These are phyloP conservation scores for Papiliotrema laurentii DNA, from an alignment of 1,284 basidiomycete genomes.

Conservation along the genomic window DNA sequence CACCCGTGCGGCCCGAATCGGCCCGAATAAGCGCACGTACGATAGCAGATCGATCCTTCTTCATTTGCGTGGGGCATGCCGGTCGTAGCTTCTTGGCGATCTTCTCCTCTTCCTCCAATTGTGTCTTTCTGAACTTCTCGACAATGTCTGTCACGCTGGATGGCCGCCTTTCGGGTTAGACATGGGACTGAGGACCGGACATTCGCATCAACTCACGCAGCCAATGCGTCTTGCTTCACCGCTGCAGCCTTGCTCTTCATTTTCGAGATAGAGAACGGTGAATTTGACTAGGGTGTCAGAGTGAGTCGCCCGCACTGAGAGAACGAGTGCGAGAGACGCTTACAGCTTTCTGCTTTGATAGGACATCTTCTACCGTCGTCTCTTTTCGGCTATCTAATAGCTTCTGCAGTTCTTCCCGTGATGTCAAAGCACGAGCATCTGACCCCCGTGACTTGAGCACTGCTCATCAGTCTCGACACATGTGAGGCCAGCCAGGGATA, in stretches of 20 bases:
- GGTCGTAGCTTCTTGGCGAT: not conserved
- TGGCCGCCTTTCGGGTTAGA: not conserved
- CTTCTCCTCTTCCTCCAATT: conserved; percentile 4
- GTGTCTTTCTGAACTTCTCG: conserved; percentile 6
- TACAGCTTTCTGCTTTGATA: too few relatives aligned
- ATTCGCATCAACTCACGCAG: not conserved
- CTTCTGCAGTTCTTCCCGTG: too few relatives aligned
- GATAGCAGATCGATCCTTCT: not conserved
- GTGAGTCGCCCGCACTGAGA: too few relatives aligned
- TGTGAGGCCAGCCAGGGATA: too few relatives aligned
- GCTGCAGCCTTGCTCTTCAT: not conserved
- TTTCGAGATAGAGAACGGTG: not conserved
- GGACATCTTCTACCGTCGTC: too few relatives aligned
- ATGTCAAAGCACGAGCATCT: too few relatives aligned
- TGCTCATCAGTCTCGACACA: too few relatives aligned
- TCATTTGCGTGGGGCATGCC: not conserved
- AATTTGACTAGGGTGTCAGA: too few relatives aligned
- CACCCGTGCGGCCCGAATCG: too few relatives aligned
- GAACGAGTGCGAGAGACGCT: too few relatives aligned
- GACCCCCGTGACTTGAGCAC: too few relatives aligned
- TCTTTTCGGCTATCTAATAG: too few relatives aligned
- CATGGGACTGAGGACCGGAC: not conserved
- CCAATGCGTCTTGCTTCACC: not conserved
- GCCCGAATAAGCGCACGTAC: not conserved
- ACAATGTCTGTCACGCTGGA: conserved; percentile 5